These are phyloP conservation scores for Fusarium napiforme DNA, from an alignment of 2,329 filamentous ascomycete species.

Conservation along the genomic window DNA sequence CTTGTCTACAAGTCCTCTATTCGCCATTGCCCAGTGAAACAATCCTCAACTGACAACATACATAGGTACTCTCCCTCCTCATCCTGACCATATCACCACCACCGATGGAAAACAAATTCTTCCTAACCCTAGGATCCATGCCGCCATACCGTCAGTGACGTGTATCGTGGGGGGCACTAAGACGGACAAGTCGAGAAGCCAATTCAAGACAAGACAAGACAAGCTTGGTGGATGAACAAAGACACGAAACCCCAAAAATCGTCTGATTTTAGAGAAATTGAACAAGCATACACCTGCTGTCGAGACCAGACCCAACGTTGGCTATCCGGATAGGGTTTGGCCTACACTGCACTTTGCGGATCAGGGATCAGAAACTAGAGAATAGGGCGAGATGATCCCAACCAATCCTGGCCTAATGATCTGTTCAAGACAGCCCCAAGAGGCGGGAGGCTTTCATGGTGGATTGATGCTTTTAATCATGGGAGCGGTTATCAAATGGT, in stretches of 20 bases:
- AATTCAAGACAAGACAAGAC: constrained; percentile 22
- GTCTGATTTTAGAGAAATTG: not conserved
- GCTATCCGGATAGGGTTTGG: constrained; percentile 8
- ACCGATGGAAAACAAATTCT: not conserved
- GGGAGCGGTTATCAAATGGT: not conserved
- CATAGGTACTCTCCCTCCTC: not conserved
- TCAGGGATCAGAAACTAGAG: constrained; percentile 24
- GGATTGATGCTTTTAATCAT: not conserved
- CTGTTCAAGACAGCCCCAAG: not conserved
- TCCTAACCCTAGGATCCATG: constrained; percentile 19
- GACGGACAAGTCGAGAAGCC: not conserved
- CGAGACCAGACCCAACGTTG: not conserved
- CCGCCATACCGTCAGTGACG: constrained; percentile 28
- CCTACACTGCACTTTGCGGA: constrained; percentile 1
- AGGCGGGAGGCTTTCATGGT: constrained; percentile 5
- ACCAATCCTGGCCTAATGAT: constrained; percentile 16
- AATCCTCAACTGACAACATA: not conserved
- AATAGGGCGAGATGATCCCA: constrained; percentile 9
- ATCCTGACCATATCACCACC: constrained; percentile 2
- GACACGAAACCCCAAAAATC: not conserved
- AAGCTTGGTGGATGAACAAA: constrained; percentile 10
- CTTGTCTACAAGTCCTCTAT: not conserved
- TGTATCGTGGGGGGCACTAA: constrained; percentile 33
- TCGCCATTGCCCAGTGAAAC: not conserved
- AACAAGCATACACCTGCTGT: not conserved